A percentile compares a stretch with the other conserved stretches of the same genome.
phyloP scores from a whole-genome alignment of 345 rosid species.

The Euphorbia lathyris region DNA sequence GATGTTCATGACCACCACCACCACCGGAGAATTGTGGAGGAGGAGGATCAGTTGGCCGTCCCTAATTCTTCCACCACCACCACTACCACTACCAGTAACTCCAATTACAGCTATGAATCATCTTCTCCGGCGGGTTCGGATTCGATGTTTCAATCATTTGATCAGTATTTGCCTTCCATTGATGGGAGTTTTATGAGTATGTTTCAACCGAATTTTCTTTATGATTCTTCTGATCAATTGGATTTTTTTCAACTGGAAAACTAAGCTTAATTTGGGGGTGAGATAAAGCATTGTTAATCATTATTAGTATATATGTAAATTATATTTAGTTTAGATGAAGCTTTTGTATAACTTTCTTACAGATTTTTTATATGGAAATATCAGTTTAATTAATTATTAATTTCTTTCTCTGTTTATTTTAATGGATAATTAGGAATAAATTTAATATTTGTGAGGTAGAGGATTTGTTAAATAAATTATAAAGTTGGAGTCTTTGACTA shows the following conservation, averaged over 20 bases:
- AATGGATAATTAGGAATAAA: too few species aligned
- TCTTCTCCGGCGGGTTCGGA: conserved; percentile 16
- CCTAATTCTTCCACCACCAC: not conserved
- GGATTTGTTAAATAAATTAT: too few species aligned
- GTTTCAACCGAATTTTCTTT: conserved; percentile 28
- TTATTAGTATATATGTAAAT: not conserved
- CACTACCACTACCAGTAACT: not conserved
- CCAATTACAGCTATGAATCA: not conserved
- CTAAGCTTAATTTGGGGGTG: not conserved
- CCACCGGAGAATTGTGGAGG: not conserved
- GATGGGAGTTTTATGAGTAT: conserved; percentile 34
- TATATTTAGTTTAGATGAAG: not conserved
- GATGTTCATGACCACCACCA: not conserved
- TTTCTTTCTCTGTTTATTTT: not conserved
- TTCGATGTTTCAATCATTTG: conserved; percentile 19
- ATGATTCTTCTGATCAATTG: conserved; percentile 24
- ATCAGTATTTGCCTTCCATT: conserved; percentile 11
- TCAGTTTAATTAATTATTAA: too few species aligned
- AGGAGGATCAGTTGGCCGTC: conserved; percentile 3
- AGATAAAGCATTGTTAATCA: not conserved
- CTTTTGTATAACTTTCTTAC: not conserved
- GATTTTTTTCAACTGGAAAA: conserved; percentile 17
- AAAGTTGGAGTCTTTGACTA: not conserved
- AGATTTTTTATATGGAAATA: not conserved
- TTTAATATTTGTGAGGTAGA: too few species aligned